Base-by-base conservation (phyloP, 148 eudicot genomes). In the Cornus florida region DNA sequence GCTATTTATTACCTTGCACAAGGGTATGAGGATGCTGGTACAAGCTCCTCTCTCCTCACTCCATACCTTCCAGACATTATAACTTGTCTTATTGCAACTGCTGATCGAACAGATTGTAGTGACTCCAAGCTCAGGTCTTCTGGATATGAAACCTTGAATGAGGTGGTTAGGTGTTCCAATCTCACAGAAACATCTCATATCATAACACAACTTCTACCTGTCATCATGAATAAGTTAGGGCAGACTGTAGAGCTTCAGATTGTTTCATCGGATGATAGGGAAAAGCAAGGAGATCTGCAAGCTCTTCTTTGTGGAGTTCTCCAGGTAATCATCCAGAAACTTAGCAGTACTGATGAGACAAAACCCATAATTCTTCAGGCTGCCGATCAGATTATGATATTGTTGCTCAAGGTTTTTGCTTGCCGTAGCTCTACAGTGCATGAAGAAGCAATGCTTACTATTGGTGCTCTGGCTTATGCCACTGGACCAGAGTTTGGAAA, bases 401-500 rank as follows among this genome's bases (percentile, higher is more conserved):
- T 90, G 76, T 87, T 90, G 78, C 91, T 90, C 50, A 87, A 79
- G 74, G 86, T 88, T 39, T 90, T 90, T 72, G 83, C 84, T 82
- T 80, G 86, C 72, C 88, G 87, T 33, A 87, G 88, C 74, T 83
- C 91, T 19, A 88, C 93, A 19, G 91, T 90, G 72, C 91, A 88
- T 77, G 91, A 90, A 79, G 93, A 90, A 79, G 91, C 93, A 22
- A 88, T 90, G 93, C 91, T 90, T 74, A 91, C 91, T 6, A 87
- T 88, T 59, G 93, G 90, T 80, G 93, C 91, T 33, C 71, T 90
- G 73, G 93, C 93, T 22, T 88, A 90, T 85, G 90, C 86, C 16
- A 85, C 87, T 38, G 93, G 93, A 60, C 79, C 81, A 1, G 88
- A 79, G 22, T 90, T 90, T 79, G 89, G 75, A 16, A 88, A 86